Percentiles rank a stretch among this genome's conserved stretches.
phyloP scores from a whole-genome alignment of 257 asterid genomes.

The Thymus mandschuricus region DNA sequence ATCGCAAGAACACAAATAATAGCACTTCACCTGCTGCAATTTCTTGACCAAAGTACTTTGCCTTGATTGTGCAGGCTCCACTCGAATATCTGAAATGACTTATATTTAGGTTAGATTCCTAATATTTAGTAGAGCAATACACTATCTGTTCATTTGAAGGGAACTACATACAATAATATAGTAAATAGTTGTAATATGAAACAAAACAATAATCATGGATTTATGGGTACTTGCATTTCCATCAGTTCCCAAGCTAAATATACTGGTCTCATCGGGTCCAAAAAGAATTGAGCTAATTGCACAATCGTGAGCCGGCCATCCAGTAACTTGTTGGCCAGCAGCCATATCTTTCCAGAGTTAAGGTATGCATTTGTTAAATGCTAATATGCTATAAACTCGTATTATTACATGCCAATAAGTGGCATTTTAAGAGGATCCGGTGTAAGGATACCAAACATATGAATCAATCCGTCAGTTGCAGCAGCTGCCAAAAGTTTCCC shows the following conservation, averaged over 20 bases:
- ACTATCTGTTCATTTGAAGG: background rate
- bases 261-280: conserved; percentile 97
- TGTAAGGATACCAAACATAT: conserved; percentile 94
- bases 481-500: conserved; percentile 99
- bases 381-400: background rate
- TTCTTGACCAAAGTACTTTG: conserved; percentile 81
- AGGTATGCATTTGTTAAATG: conserved; percentile 34
- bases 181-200: conserved; percentile 28
- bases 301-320: conserved; percentile 98
- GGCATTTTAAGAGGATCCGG: conserved; percentile 5
- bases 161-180: background rate
- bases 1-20: conserved; percentile 19
- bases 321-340: conserved; percentile 94
- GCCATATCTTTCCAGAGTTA: conserved; percentile 80
- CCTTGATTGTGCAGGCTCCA: conserved; percentile 99
- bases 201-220: conserved; percentile 27
- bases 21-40: conserved; percentile 69
- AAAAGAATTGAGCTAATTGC: conserved; percentile 87
- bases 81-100: conserved; percentile 70
- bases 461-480: conserved; percentile 96
- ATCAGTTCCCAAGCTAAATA: conserved; percentile 87
- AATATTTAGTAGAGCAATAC: conserved; percentile 7
- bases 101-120: conserved; percentile 39
- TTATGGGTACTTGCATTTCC: conserved; percentile 73
- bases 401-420: background rate